phyloP scores from a whole-genome alignment of 2,329 filamentous ascomycete genomes.

The Hymenoscyphus infarciens region DNA sequence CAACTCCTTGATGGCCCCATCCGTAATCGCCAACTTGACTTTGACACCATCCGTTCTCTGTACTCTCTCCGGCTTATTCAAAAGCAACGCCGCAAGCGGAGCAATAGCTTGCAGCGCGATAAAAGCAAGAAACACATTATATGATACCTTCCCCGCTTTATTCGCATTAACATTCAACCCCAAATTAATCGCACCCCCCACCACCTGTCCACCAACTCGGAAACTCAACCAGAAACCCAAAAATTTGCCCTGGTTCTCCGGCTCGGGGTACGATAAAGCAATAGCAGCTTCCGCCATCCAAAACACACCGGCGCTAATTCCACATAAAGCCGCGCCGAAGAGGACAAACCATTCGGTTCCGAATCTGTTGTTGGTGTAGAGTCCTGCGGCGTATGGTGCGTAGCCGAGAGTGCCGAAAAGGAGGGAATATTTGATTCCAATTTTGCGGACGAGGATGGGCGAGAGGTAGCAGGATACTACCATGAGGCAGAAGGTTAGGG shows the following conservation, averaged over 20 bases:
- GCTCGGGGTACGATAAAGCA: constrained; percentile 68
- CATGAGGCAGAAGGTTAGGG: constrained; percentile 70
- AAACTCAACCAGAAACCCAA: constrained; percentile 65
- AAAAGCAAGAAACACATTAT: constrained; percentile 65
- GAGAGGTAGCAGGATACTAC: constrained; percentile 66
- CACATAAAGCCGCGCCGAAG: constrained; percentile 42
- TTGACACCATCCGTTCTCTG: constrained; percentile 62
- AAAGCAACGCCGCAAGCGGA: constrained; percentile 59
- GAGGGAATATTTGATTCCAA: constrained; percentile 68
- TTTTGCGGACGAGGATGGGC: constrained; percentile 58
- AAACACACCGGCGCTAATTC: constrained; percentile 58
- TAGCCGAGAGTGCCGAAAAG: constrained; percentile 72
- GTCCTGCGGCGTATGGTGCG: constrained; percentile 65
- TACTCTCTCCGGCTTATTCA: constrained; percentile 59
- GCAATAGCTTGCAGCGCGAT: constrained; percentile 66
- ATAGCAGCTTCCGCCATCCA: constrained; percentile 75
- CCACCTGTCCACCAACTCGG: constrained; percentile 59
- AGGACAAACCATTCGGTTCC: constrained; percentile 66
- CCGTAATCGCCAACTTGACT: constrained; percentile 56
- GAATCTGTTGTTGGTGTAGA: constrained; percentile 70
- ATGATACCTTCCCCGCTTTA: constrained; percentile 62
- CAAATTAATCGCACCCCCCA: constrained; percentile 69
- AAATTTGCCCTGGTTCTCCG: constrained; percentile 60
- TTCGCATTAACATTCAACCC: constrained; percentile 58
- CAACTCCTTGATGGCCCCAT: constrained; percentile 56